Conservation (phyloP, 352 stramenopile genomes). For the Pythium phragmiticola region DNA sequence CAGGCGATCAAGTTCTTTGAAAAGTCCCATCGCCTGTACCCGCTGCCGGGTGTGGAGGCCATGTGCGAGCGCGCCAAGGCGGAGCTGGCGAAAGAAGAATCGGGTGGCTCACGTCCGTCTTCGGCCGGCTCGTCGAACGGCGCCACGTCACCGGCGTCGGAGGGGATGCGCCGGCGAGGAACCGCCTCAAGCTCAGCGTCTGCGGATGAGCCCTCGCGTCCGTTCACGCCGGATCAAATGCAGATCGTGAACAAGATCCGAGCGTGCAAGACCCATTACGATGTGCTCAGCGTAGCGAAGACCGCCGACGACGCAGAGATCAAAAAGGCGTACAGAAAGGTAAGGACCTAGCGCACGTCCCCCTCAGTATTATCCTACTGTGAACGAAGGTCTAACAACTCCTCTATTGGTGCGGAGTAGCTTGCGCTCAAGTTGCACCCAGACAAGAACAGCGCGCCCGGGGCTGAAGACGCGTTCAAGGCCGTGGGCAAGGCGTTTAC, state of each 20-base stretch:
- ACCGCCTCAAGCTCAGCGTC: slow-evolving; percentile 33
- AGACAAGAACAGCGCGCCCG: slow-evolving; percentile 95
- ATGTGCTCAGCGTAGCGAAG: slow-evolving; percentile 78
- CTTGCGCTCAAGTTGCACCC: slow-evolving; percentile 88
- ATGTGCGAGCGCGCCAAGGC: slow-evolving; percentile 70
- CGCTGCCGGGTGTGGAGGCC: slow-evolving; percentile 79
- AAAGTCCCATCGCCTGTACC: slow-evolving; percentile 89
- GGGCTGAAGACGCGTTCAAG: slow-evolving; percentile 98
- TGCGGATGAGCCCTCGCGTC: slow-evolving; percentile 40
- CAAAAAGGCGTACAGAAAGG: slow-evolving; percentile 92
- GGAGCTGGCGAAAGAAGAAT: slow-evolving; percentile 53
- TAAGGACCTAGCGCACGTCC: slow-evolving; percentile 19
- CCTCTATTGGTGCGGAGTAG: slow-evolving; percentile 25
- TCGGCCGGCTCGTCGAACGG: slow-evolving; percentile 17
- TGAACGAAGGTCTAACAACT: not conserved
- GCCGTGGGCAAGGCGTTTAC: slow-evolving; percentile 93
- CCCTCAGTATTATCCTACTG: not conserved
- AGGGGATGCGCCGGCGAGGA: slow-evolving; percentile 36
- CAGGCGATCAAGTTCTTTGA: slow-evolving; percentile 93
- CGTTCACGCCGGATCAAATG: slow-evolving; percentile 79
- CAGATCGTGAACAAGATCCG: slow-evolving; percentile 89
- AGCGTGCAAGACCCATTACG: slow-evolving; percentile 87
- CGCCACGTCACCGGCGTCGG: slow-evolving; percentile 22
- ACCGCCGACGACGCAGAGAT: slow-evolving; percentile 81
- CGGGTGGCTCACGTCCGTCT: slow-evolving; percentile 31